Evolutionary conservation across 1,139 yeast genomes (phyloP), one percentile per base, ranked within the genome.

Genomic region (Magnusiomyces ingens): DNA sequence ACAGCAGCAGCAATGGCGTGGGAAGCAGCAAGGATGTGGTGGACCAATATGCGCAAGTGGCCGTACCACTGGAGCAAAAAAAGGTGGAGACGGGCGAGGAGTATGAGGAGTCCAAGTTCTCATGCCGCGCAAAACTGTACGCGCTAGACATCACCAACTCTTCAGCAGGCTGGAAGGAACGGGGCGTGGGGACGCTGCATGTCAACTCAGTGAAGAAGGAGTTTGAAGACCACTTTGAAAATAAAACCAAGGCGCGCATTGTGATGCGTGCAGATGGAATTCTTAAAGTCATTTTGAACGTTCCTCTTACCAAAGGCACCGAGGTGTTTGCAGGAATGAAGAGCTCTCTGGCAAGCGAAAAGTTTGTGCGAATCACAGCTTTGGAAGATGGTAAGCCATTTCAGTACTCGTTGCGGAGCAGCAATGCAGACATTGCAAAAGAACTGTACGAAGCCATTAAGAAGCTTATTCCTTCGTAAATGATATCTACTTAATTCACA

Each of bases 231-330:
- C 12, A 37, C n/a, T 36, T 41, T 40, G 15, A 32, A 22, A 70
- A 54, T 60, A 60, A 57, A 48, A 62, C 61, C 51, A 67, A 67
- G 19, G 71, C 81, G 2, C 76, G 98, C 60, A 68, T 93, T 29
- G 85, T 93, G 3, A 91, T 94, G 97, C 81, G 99, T 66, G 84
- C 96, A 2, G 88, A 86, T 59, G 96, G 96, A 1, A 79, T 89
- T 37, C 75, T 89, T 58, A 80, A 91, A 59, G 94, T 93, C 26
- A 82, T 93, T 36, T 74, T 94, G 60, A 94, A 94, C 68, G 72
- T 83, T 52, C 85, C 90, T 19, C 72, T 94, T 40, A 73, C 76
- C 1, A 70, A 76, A 48, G 69, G 72, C 2, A 77, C 75, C 12
- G 81, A 82, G 56, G 71, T 89, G 2, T 72, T 80, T 57, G 80